Base-by-base conservation (phyloP, 306 rosid genomes). In the Fragaria nilgerrensis region DNA sequence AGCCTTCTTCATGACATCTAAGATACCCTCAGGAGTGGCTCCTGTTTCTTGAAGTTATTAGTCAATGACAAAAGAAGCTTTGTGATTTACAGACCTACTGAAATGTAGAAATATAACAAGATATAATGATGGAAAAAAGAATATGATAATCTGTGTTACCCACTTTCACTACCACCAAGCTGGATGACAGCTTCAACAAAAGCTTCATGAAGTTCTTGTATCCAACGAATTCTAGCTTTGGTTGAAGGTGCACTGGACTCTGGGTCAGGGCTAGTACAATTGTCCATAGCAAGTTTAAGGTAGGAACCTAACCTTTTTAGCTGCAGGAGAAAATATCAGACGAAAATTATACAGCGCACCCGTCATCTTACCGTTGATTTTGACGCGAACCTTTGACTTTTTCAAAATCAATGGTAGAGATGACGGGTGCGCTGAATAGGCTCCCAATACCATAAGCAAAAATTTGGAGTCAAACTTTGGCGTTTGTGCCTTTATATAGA, bases 1-100 rank as follows among this genome's bases (percentile, higher is more conserved):
- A 93, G 80, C 93, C 87, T 27, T 91, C 92, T 90, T 94, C 98
- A 94, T 92, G 67, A 83, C 82, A 78, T 85, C 90, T 87, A 89
- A 78, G 77, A 94, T 93, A 76, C 97, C 98, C 87, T 94, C 90
- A 2, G 98, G 98, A 55, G 98, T 92, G 80, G 98, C 98, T 86
- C 89, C 97, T 94, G 94, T 72, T 72, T 25, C 78, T 83, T 77
- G 75, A 79, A 78, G 72, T 73, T 16, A 66, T 43, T 8, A 76
- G 81, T 71, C 79, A 68, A 61, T 48, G 27, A 39, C 15, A 72
- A 36, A 45, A 47, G 44, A 62, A 34, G 37, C 49, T 48, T 41
- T 75, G 67, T 34, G 47, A 48, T 65, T 55, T 66, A 29, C 73
- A 81, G 63, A 71, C 70, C 34, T 43, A 73, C 22, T 9, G 17